Percentiles rank a stretch among this genome's conserved stretches.
These are phyloP conservation scores for Byssothecium circinans DNA, from an alignment of 2,329 filamentous ascomycete genomes.

Conservation along the genomic window DNA sequence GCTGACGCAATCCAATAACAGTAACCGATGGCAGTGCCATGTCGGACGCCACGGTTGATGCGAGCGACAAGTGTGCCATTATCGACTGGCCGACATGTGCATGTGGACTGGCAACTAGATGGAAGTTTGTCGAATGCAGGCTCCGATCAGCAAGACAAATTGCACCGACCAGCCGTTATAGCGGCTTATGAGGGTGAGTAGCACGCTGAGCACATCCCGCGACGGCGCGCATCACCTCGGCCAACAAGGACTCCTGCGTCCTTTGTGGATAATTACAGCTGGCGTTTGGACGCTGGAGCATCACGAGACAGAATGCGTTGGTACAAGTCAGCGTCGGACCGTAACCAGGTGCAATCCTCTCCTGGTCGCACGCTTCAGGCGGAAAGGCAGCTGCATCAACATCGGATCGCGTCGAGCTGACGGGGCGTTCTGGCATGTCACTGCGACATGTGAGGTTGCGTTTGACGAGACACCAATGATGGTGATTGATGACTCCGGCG, in stretches of 20 bases:
- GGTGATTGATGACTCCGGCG: conserved; percentile 3
- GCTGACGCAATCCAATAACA: conserved; percentile 28
- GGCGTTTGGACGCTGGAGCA: conserved; percentile 29
- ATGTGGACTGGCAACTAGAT: too few species aligned
- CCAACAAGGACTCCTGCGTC: conserved; percentile 14
- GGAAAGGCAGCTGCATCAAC: conserved; percentile 16
- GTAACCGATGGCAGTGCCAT: conserved; percentile 4
- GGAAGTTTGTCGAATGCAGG: background rate
- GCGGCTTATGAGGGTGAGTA: too few species aligned
- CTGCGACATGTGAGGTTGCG: background rate
- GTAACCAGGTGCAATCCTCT: conserved; percentile 8
- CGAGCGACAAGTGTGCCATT: too few species aligned
- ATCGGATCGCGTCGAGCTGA: conserved; percentile 24
- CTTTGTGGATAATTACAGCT: conserved; percentile 19
- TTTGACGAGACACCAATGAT: background rate
- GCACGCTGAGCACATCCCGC: conserved; percentile 23
- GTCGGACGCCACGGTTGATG: background rate
- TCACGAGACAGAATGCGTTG: conserved; percentile 28
- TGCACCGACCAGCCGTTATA: background rate
- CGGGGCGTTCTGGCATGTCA: conserved; percentile 6
- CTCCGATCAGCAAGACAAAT: conserved; percentile 1
- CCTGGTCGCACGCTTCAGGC: conserved; percentile 12
- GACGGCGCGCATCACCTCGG: conserved; percentile 29
- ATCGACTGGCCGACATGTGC: too few species aligned
- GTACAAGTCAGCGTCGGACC: conserved; percentile 25